Evolutionary conservation across 2,329 filamentous ascomycete species (phyloP).

Genomic region (Sphaerulina vaccinii): DNA sequence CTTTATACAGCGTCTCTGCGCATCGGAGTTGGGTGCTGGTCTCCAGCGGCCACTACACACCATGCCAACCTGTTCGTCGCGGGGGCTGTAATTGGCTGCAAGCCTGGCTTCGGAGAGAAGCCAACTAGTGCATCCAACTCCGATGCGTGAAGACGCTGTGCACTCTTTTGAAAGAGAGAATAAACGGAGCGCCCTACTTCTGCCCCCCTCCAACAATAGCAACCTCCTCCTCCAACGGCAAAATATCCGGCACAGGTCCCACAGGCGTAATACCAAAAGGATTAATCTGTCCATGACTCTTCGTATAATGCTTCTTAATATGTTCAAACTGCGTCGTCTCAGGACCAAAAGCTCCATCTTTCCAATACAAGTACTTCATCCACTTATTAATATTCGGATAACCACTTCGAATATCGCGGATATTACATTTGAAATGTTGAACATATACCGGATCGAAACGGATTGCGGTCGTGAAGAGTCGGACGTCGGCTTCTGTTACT

Average conservation of each 20-base stretch:
- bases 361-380: constrained; percentile 64
- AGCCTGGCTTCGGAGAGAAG: too few species aligned
- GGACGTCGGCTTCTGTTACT: constrained; percentile 51
- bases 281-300: constrained; percentile 66
- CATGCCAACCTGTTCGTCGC: too few species aligned
- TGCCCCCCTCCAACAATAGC: constrained; percentile 42
- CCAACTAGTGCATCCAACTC: too few species aligned
- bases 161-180: too few species aligned
- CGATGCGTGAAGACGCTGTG: too few species aligned
- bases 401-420: constrained; percentile 78
- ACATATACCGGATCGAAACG: constrained; percentile 58
- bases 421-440: constrained; percentile 72
- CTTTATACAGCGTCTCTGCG: too few species aligned
- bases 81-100: too few species aligned
- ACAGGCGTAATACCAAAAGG: constrained; percentile 73
- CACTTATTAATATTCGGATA: constrained; percentile 72
- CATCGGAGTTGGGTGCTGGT: too few species aligned
- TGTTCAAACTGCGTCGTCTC: constrained; percentile 90
- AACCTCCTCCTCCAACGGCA: constrained; percentile 77
- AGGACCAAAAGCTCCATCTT: constrained; percentile 65
- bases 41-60: too few species aligned
- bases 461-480: constrained; percentile 60
- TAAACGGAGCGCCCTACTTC: too few species aligned
- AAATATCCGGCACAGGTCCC: constrained; percentile 78
- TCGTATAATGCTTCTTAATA: constrained; percentile 79